These are phyloP conservation scores for Solanum etuberosum DNA, from an alignment of 257 asterid species.

Conservation along the genomic window DNA sequence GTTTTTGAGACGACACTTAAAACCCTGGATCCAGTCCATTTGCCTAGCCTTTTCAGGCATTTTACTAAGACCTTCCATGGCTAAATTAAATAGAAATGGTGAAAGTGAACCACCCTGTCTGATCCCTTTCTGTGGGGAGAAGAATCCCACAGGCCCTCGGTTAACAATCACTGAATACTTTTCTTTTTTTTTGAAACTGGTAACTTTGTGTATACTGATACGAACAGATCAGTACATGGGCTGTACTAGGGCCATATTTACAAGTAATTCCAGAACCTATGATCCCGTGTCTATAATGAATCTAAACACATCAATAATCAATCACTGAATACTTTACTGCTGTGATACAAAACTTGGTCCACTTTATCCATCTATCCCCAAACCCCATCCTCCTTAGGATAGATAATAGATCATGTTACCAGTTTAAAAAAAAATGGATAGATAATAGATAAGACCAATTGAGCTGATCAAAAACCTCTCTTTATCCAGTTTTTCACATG, in stretches of 20 bases:
- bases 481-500: not conserved
- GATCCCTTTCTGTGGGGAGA: no score
- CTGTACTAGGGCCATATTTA: no score
- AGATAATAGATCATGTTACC: not conserved
- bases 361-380: not conserved
- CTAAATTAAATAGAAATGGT: not conserved
- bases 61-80: not conserved
- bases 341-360: not conserved
- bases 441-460: not conserved
- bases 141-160: not conserved
- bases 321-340: not conserved
- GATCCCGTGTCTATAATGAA: no score
- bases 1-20: not conserved
- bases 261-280: no score
- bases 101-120: not conserved
- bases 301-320: no score
- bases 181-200: no score
- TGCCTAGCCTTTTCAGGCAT: not conserved
- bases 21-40: not conserved
- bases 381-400: not conserved
- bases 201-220: no score
- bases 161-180: not conserved
- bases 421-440: not conserved
- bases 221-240: no score
- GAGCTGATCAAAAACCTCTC: not conserved